These are phyloP conservation scores for Fragaria ananassa DNA, from an alignment of 306 rosid species.

Conservation along the genomic window DNA sequence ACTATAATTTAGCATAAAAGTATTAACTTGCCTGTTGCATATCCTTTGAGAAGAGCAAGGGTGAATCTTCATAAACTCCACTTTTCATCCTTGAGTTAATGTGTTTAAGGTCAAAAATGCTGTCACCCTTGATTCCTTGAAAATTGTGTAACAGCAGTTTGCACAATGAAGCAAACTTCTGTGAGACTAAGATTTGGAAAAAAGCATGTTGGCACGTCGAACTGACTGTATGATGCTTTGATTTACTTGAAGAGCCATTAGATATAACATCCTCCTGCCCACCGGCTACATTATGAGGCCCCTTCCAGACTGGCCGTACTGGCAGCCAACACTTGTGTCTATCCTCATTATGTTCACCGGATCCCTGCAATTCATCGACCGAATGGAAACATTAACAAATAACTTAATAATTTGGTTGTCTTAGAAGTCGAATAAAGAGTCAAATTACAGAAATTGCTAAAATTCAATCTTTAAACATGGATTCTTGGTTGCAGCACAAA, in stretches of 20 bases:
- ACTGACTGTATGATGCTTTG: slow-evolving; percentile 33
- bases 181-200: slow-evolving; percentile 57
- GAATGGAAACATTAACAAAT: slow-evolving; percentile 14
- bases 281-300: slow-evolving; percentile 42
- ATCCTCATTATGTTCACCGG: slow-evolving; percentile 40
- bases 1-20: background rate
- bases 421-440: background rate
- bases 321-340: slow-evolving; percentile 33
- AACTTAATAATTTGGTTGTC: background rate
- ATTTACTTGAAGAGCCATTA: slow-evolving; percentile 46
- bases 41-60: slow-evolving; percentile 74
- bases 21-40: slow-evolving; percentile 66
- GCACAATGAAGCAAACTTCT: slow-evolving; percentile 64
- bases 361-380: slow-evolving; percentile 44
- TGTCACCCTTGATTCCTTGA: slow-evolving; percentile 67
- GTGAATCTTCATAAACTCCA: slow-evolving; percentile 66
- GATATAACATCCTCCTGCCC: slow-evolving; percentile 37
- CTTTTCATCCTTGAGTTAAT: slow-evolving; percentile 68
- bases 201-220: slow-evolving; percentile 55
- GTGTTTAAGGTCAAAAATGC: slow-evolving; percentile 60
- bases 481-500: slow-evolving; percentile 38
- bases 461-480: slow-evolving; percentile 17
- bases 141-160: slow-evolving; percentile 61
- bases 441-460: background rate
- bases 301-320: slow-evolving; percentile 28